A percentile compares a stretch with the other conserved stretches of the same genome.
These are phyloP conservation scores for Tetraselmis chui DNA, from an alignment of 139 green algal species.

Conservation along the genomic window DNA sequence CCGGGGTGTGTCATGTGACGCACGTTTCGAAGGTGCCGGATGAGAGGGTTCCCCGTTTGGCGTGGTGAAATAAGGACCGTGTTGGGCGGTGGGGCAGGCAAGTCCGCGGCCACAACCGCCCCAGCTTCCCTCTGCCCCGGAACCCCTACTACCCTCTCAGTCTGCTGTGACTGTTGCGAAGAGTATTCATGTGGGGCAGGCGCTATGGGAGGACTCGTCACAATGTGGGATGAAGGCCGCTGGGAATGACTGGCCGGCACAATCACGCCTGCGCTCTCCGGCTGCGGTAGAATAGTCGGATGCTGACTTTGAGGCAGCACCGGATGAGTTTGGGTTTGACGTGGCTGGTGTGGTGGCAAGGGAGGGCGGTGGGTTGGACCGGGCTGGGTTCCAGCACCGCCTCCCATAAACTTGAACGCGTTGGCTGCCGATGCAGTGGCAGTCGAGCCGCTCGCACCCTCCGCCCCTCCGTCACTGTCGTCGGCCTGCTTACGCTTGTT, in stretches of 20 bases:
- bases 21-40: constrained; percentile 66
- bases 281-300: too few species aligned
- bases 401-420: neutral
- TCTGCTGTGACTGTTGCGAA: too few species aligned
- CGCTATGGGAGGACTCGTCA: too few species aligned
- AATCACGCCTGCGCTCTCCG: neutral
- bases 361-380: neutral
- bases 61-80: constrained; percentile 62
- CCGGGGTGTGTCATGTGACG: neutral
- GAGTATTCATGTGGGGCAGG: too few species aligned
- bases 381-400: neutral
- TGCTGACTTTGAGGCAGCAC: too few species aligned
- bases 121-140: too few species aligned
- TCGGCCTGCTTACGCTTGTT: neutral
- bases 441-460: neutral
- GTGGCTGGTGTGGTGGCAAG: neutral
- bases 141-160: too few species aligned
- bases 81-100: constrained; percentile 29
- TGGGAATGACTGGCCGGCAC: neutral
- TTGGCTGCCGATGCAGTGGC: neutral
- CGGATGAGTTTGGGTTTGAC: neutral
- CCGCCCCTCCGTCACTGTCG: neutral
- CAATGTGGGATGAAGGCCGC: too few species aligned
- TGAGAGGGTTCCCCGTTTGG: constrained; percentile 84
- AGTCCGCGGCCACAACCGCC: neutral